phyloP scores from a whole-genome alignment of 1,139 yeast genomes.

The Meyerozyma sp. region DNA sequence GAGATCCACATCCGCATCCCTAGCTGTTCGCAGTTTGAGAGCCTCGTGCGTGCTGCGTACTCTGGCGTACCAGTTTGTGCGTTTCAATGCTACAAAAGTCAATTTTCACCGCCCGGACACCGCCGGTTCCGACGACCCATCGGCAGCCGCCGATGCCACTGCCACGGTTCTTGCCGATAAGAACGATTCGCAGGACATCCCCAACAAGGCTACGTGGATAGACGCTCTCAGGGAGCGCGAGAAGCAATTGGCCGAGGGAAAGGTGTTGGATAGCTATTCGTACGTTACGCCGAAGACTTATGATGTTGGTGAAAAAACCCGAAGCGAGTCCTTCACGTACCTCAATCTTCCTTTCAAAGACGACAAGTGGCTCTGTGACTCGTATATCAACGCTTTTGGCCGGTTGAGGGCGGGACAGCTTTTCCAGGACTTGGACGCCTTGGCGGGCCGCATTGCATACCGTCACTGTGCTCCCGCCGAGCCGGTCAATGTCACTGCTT shows the following conservation, averaged over 20 bases:
- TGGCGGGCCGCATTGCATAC: conserved; percentile 85
- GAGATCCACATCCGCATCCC: background rate
- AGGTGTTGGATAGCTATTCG: conserved; percentile 61
- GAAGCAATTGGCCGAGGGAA: conserved; percentile 64
- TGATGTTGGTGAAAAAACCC: conserved; percentile 64
- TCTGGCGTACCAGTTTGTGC: background rate
- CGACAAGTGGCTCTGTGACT: conserved; percentile 77
- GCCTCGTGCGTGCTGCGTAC: background rate
- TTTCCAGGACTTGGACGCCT: conserved; percentile 85
- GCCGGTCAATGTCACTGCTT: conserved; percentile 90
- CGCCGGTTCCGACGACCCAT: conserved; percentile 38
- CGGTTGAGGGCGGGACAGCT: conserved; percentile 86
- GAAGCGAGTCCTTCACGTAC: conserved; percentile 72
- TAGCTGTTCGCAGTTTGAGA: background rate
- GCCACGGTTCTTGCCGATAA: conserved; percentile 58
- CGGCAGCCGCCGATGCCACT: conserved; percentile 65
- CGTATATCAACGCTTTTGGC: conserved; percentile 85
- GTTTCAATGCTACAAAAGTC: conserved; percentile 2
- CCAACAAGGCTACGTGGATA: conserved; percentile 74
- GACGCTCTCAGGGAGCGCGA: conserved; percentile 75
- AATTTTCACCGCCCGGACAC: conserved; percentile 32
- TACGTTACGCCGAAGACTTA: conserved; percentile 72
- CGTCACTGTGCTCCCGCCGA: conserved; percentile 86
- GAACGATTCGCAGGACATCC: conserved; percentile 28
- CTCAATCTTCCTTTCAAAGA: conserved; percentile 77